Evolutionary conservation across 352 stramenopile species (phyloP).

Genomic region (Albugo candida): DNA sequence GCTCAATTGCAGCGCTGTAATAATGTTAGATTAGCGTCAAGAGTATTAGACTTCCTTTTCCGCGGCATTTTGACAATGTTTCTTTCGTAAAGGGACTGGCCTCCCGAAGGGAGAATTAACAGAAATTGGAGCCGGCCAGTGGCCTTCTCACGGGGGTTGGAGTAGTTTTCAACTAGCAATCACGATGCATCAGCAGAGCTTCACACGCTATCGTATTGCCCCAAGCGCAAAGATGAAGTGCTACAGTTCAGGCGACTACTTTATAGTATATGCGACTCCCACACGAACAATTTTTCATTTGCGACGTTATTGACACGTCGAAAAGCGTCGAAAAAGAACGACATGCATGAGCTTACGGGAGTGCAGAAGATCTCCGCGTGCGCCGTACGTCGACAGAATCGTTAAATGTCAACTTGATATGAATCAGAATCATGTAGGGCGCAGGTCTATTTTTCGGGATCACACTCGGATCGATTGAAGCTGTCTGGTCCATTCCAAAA

Average conservation of each 20-base stretch:
- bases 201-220: slow-evolving; percentile 86
- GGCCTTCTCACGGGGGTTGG: slow-evolving; percentile 79
- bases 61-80: no score
- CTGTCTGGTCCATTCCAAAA: slow-evolving; percentile 75
- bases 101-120: slow-evolving; percentile 59
- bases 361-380: slow-evolving; percentile 49
- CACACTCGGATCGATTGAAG: slow-evolving; percentile 53
- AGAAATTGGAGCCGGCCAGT: slow-evolving; percentile 85
- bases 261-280: slow-evolving; percentile 4
- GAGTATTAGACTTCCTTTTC: no score
- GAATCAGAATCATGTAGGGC: slow-evolving; percentile 12
- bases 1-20: not conserved
- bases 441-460: slow-evolving; percentile 62
- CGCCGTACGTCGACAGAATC: no score
- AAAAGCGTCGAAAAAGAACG: slow-evolving; percentile 13
- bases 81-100: slow-evolving; percentile 8
- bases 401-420: no score
- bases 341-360: slow-evolving; percentile 29
- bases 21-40: no score
- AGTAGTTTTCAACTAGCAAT: slow-evolving; percentile 93
- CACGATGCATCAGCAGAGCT: slow-evolving; percentile 86
- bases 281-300: slow-evolving; percentile 10
- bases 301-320: slow-evolving; percentile 6
- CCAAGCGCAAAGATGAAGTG: slow-evolving; percentile 77
- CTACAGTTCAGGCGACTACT: not conserved